These are phyloP conservation scores for Brassica incana DNA, from an alignment of 345 rosid species.

Conservation along the genomic window DNA sequence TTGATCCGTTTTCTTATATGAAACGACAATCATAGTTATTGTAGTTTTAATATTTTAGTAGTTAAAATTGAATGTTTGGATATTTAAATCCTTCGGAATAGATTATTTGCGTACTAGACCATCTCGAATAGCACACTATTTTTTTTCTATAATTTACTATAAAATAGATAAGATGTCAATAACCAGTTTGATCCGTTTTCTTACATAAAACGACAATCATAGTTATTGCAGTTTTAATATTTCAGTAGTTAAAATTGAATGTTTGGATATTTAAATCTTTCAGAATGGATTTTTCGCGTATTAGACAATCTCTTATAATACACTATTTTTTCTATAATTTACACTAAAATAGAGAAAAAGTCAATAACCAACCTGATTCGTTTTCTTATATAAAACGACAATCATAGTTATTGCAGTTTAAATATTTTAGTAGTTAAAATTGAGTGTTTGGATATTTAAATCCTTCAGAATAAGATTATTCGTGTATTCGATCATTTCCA, in stretches of 20 bases:
- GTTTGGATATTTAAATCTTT: background rate
- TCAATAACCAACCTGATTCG: background rate
- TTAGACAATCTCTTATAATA: no score
- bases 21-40: background rate
- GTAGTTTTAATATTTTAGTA: background rate
- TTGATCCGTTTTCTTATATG: conserved; percentile 1
- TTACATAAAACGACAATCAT: background rate
- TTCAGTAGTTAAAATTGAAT: background rate
- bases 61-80: background rate
- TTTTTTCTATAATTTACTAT: no score
- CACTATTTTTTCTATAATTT: background rate
- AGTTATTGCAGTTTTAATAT: background rate
- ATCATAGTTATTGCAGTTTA: background rate
- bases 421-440: background rate
- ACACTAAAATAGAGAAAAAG: background rate
- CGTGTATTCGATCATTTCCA: no score
- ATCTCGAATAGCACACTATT: no score
- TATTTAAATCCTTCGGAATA: background rate
- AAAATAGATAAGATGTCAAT: background rate
- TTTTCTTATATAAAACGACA: background rate
- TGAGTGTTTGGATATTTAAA: background rate
- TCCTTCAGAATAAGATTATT: no score
- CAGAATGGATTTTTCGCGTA: no score
- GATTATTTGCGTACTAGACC: background rate
- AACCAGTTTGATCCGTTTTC: background rate